Base-by-base conservation (phyloP, 2,329 filamentous ascomycete species). In the Fusarium dlaminii region DNA sequence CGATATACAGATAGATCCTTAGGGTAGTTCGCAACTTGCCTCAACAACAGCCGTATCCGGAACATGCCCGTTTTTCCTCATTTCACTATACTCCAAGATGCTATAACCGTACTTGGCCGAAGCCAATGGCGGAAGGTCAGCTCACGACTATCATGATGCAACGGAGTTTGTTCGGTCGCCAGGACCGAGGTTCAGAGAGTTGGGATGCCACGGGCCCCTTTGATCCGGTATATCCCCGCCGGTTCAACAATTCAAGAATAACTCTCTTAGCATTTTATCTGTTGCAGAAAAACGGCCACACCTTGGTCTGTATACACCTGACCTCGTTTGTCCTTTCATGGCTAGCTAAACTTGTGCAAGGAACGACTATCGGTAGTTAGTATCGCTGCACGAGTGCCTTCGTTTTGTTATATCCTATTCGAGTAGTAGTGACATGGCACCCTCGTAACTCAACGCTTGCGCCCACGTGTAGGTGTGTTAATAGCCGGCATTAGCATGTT, bases 111-210 rank as follows among this genome's bases (percentile, higher is more conserved):
- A 15, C 36, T 60, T 40, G 61, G 68, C 70, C 65, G 46, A 75
- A 54, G 32, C 24, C 32, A 40, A 43, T 40, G 34, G 36, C 51
- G 45, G 37, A 46, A 65, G 49, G 37, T 43, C 39, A 65, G 55
- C 37, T 45, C 29, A 24, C 46, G 51, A 32, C 37, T 51, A 29
- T 22, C 30, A 29, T 29, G 24, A 36, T 27, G 43, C 30, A 24
- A 65, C 49, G 30, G 61, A 59, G 36, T 52, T 56, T 61, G 42
- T 51, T 73, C 74, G 68, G 75, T 56, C 74, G 56, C 46, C 45
- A 69, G 75, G 70, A 57, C 77, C 77, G 77, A 78, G 77, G 77
- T 70, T 78, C 62, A 61, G n/a, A 57, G 51, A 36, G 30, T 56
- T 54, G 57, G 49, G 54, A 65, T 69, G 57, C 42, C 49, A 61